phyloP scores from a whole-genome alignment of 495 filamentous ascomycete species.

The Cladorrhinum samala region DNA sequence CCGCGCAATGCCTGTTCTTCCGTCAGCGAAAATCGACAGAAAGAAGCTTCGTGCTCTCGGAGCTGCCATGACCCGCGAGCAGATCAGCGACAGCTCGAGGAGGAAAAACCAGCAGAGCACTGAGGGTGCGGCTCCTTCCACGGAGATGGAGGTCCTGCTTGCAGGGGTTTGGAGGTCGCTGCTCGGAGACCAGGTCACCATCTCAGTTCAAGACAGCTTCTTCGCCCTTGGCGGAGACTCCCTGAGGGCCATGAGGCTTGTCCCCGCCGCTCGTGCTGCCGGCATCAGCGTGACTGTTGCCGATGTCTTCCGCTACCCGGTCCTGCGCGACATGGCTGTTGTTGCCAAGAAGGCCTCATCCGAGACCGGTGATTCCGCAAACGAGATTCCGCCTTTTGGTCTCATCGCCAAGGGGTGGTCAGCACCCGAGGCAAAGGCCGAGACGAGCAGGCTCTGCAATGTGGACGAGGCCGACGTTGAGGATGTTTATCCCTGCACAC shows the following conservation, averaged over 20 bases:
- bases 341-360: slow-evolving; percentile 1
- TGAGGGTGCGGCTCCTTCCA: not conserved
- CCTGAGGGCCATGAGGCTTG: slow-evolving; percentile 27
- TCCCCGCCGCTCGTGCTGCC: slow-evolving; percentile 13
- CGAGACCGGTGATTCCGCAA: not conserved
- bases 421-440: slow-evolving; percentile 10
- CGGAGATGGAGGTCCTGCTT: slow-evolving; percentile 8
- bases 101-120: not conserved
- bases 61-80: slow-evolving; percentile 17
- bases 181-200: slow-evolving; percentile 12
- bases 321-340: slow-evolving; percentile 18
- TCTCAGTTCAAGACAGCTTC: slow-evolving; percentile 23
- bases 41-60: slow-evolving; percentile 30
- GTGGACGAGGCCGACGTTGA: slow-evolving; percentile 35
- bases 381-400: slow-evolving; percentile 9
- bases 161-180: slow-evolving; percentile 4
- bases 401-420: slow-evolving; percentile 7
- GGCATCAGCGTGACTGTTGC: slow-evolving; percentile 20
- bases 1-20: slow-evolving; percentile 31
- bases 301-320: slow-evolving; percentile 15
- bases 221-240: slow-evolving; percentile 29
- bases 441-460: slow-evolving; percentile 41
- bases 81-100: slow-evolving; percentile 8
- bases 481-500: slow-evolving; percentile 60
- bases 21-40: slow-evolving; percentile 46